phyloP scores from a whole-genome alignment of 2,329 filamentous ascomycete genomes.

The Arthroderma sp. region DNA sequence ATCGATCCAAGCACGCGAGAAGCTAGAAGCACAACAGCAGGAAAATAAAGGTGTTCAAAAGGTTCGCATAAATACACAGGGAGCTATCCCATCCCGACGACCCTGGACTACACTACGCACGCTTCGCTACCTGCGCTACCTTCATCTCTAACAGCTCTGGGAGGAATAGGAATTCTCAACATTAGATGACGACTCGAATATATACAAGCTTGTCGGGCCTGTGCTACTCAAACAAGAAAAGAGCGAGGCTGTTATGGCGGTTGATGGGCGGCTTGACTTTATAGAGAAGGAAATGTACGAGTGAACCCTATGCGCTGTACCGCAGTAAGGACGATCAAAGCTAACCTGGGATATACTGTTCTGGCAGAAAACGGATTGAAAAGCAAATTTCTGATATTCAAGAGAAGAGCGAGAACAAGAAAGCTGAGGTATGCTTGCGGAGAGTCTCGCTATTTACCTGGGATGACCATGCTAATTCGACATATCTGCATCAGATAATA shows the following conservation, averaged over 20 bases:
- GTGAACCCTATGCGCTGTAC: not conserved
- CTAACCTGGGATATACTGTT: too few relatives aligned
- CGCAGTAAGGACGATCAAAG: not conserved
- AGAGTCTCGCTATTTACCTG: not conserved
- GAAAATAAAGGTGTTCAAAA: constrained; percentile 83
- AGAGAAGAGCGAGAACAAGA: constrained; percentile 51
- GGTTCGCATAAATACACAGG: constrained; percentile 30
- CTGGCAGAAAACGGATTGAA: constrained; percentile 50
- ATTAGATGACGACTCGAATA: constrained; percentile 67
- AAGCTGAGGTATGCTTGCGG: constrained; percentile 42
- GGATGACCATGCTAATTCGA: too few relatives aligned
- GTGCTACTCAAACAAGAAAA: constrained; percentile 92
- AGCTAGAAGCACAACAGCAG: constrained; percentile 80
- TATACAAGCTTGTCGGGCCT: constrained; percentile 92
- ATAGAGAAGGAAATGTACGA: constrained; percentile 86
- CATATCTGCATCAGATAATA: constrained; percentile 18
- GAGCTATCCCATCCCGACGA: not conserved
- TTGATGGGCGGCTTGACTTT: constrained; percentile 80
- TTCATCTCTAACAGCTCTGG: constrained; percentile 1
- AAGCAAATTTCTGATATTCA: constrained; percentile 51
- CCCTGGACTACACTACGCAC: not conserved
- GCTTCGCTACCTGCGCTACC: not conserved
- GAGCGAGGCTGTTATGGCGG: constrained; percentile 75
- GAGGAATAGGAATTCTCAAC: constrained; percentile 59
- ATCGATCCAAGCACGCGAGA: constrained; percentile 67